Evolutionary conservation across 2,329 filamentous ascomycete genomes (phyloP), one percentile per base, ranked within the genome.

Genomic region (Plectosphaerella cucumerina): DNA sequence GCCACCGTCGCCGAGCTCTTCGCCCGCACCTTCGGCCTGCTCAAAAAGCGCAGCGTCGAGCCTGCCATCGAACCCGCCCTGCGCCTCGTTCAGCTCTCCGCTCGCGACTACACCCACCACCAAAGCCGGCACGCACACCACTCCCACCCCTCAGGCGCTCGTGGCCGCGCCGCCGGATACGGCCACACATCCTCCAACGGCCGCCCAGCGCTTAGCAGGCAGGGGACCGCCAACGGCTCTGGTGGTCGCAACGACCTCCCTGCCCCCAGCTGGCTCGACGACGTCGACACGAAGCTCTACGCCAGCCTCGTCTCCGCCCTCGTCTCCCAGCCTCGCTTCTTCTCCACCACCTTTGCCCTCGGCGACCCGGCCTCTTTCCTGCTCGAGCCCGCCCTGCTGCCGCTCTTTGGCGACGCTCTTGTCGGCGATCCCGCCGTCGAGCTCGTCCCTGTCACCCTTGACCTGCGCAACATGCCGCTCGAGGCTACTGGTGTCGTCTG

Each of bases 401-500:
- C 71, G 12, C 72, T 88, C 17, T 87, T 87, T 59, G 83, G 85
- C 18, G 86, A 88, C 59, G 81, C 90, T 0, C 73, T 97, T 2
- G 81, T 96, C 0, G 91, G 90, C 12, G 78, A 86, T 54, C 89
- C 82, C 44, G 84, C 84, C 49, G 85, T 85, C 57, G 83, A 82
- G 52, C 76, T 92, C 33, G 83, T 95, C 2, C 91, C 94, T 1
- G 94, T 99, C 59, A 93, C 91, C 52, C 78, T 99, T 4, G 90
- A 97, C 60, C 77, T 99, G 22, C 84, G 82, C 18, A 84, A 83
- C 41, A 73, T 97, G 39, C 89, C 93, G 0, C 78, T 93, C 41
- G 90, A 96, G 66, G 91, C 90, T 8, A 96, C 92, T 0, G 93
- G 93, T 20, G 97, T 99, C 52, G 90, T 99, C 4, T 97, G 92